phyloP scores from a whole-genome alignment of 768 basidiomycete species.

The Psilocybe azurescens region DNA sequence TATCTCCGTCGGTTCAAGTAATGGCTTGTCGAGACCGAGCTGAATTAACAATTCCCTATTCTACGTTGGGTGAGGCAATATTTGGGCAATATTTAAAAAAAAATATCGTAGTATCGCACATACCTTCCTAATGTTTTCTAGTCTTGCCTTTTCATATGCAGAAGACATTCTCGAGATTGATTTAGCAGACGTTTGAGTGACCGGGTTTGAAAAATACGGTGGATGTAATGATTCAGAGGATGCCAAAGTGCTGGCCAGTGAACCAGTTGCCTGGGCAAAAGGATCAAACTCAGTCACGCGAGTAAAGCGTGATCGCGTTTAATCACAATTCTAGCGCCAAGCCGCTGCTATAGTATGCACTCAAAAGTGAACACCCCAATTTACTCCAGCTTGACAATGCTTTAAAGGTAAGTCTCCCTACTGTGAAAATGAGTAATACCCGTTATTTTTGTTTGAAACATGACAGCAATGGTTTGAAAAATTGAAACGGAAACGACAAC shows the following conservation, averaged over 20 bases:
- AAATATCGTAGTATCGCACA: slow-evolving; percentile 26
- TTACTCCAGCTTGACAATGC: no score
- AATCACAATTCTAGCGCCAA: neutral
- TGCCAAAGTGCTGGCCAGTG: no score
- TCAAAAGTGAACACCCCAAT: no score
- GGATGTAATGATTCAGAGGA: no score
- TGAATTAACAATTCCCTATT: slow-evolving; percentile 49
- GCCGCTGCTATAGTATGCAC: no score
- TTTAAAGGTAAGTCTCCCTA: no score
- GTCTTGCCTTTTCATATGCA: slow-evolving; percentile 30
- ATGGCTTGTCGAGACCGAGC: slow-evolving; percentile 52
- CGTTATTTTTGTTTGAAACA: no score
- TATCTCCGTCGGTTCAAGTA: slow-evolving; percentile 53
- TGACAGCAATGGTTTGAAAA: no score
- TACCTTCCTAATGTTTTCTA: slow-evolving; percentile 28
- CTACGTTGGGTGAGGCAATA: slow-evolving; percentile 17
- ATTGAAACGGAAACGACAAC: no score
- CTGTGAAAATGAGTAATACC: no score
- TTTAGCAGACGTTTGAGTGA: neutral
- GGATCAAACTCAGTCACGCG: neutral
- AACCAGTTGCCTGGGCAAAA: no score
- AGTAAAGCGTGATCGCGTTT: neutral
- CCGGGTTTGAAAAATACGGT: no score
- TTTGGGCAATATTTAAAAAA: neutral
- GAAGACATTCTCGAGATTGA: slow-evolving; percentile 27